Evolutionary conservation across 768 basidiomycete genomes (phyloP).

Genomic region (Wakefieldia striispora): DNA sequence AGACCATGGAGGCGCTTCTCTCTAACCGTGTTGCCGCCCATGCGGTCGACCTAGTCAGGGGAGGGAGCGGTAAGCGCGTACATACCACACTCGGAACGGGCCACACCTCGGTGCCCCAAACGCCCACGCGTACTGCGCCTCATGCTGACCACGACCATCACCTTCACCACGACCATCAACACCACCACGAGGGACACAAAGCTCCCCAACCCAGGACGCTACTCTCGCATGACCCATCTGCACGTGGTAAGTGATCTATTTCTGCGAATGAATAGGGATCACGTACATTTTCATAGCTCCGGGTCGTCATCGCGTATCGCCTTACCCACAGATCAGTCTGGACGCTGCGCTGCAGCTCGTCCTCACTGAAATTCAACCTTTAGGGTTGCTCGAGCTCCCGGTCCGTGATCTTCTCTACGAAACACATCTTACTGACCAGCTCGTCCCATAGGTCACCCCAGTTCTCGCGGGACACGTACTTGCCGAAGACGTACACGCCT

Average conservation of each 20-base stretch:
- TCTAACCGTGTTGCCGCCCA: conserved; percentile 58
- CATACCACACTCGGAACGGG: conserved; percentile 49
- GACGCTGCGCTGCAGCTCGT: conserved; percentile 63
- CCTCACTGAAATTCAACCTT: conserved; percentile 42
- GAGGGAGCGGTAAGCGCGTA: conserved; percentile 59
- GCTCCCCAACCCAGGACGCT: conserved; percentile 54
- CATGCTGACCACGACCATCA: conserved; percentile 26
- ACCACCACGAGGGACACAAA: conserved; percentile 41
- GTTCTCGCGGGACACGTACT: conserved; percentile 66
- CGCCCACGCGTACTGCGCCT: no score
- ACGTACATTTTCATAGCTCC: conserved; percentile 44
- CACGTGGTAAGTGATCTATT: conserved; percentile 49
- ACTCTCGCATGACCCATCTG: conserved; percentile 68
- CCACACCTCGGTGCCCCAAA: conserved; percentile 6
- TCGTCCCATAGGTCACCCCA: conserved; percentile 50
- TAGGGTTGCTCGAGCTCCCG: conserved; percentile 38
- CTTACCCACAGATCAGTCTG: conserved; percentile 69
- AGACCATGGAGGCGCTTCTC: conserved; percentile 67
- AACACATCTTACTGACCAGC: background rate
- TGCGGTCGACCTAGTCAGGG: conserved; percentile 69
- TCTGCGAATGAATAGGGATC: background rate
- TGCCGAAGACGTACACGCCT: conserved; percentile 70
- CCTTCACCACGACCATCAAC: conserved; percentile 33
- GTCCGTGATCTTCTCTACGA: conserved; percentile 34
- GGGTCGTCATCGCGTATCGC: conserved; percentile 71